Percentiles rank a stretch among this genome's conserved stretches.
These are phyloP conservation scores for Melanomma pulvis-pyrius DNA, from an alignment of 495 filamentous ascomycete species.

Conservation along the genomic window DNA sequence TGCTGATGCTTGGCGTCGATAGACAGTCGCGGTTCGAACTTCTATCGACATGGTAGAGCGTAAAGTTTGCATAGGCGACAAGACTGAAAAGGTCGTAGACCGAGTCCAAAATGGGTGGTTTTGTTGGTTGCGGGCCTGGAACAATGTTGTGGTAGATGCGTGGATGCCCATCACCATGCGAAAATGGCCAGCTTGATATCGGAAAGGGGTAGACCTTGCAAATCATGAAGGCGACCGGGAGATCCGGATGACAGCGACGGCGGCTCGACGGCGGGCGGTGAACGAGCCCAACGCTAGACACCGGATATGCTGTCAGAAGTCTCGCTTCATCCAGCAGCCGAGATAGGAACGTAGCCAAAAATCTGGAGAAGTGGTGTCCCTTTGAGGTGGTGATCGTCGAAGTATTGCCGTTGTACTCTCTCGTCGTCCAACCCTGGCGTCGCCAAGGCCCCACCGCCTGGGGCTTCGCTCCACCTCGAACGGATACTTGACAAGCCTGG, in stretches of 20 bases:
- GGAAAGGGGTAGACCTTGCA: slow-evolving; percentile 1
- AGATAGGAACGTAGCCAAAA: neutral
- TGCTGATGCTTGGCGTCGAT: neutral
- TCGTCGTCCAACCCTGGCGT: neutral
- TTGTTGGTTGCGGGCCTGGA: neutral
- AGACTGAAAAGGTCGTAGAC: neutral
- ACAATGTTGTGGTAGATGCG: neutral
- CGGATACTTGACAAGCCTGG: neutral
- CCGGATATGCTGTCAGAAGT: slow-evolving; percentile 1
- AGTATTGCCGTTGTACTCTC: neutral
- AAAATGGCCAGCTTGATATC: neutral
- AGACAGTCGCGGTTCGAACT: neutral
- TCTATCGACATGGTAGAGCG: neutral
- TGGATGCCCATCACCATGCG: neutral
- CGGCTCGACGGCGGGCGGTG: neutral
- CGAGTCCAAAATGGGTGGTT: neutral
- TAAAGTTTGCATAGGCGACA: neutral
- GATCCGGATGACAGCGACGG: neutral
- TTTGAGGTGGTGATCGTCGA: neutral
- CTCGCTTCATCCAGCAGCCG: neutral
- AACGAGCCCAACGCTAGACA: slow-evolving; percentile 9
- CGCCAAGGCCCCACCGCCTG: neutral
- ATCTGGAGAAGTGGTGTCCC: neutral
- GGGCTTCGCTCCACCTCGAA: neutral
- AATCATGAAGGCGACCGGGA: neutral